Base-by-base conservation (phyloP, 106 monocot genomes). In the Phalaenopsis equestris region DNA sequence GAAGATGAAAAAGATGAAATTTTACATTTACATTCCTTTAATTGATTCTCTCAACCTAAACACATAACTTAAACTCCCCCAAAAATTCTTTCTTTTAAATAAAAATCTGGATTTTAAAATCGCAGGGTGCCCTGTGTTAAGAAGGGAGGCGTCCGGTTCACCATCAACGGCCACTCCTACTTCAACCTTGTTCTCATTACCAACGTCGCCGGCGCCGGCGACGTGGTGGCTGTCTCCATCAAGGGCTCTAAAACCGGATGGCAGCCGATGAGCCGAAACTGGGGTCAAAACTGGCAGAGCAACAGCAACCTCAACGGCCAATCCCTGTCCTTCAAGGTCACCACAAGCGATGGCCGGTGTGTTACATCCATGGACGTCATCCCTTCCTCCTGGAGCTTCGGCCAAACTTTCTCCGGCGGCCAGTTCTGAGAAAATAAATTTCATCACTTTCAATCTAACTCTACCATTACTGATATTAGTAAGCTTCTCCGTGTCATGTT, bases 101-200 rank as follows among this genome's bases (percentile, higher is more conserved):
- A 2, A 52, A 52, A 52, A 11, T 9, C 2, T 11, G 11, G 52
- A 2, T 2, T 52, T 52, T 52, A 0, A 52, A 52, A 61, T 61
- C 6, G 75, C 83, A 93, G 93, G 78, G 94, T 94, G 5, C 12
- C 91, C 0, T 91, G 94, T 42, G 38, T 14, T 55, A 89, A 88
- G 82, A 68, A 76, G 17, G 94, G 94, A 41, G 94, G 88, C 36
- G 86, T 94, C 78, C 30, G 91, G 55, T 94, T 94, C 90, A 88
- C 91, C 9, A 84, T 91, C 76, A 94, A 91, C 46, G 91, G 94
- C 11, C 91, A 94, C 85, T 67, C 83, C 73, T 94, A 90, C 84
- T 94, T 94, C 91, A 91, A 91, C 84, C 88, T 94, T 36, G 90
- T 91, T 30, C 85, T 94, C 3, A 84, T 94, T 79, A 91, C 85